Base-by-base conservation (phyloP, 73 alveolate genomes). In the Paraurostyla sp. region DNA sequence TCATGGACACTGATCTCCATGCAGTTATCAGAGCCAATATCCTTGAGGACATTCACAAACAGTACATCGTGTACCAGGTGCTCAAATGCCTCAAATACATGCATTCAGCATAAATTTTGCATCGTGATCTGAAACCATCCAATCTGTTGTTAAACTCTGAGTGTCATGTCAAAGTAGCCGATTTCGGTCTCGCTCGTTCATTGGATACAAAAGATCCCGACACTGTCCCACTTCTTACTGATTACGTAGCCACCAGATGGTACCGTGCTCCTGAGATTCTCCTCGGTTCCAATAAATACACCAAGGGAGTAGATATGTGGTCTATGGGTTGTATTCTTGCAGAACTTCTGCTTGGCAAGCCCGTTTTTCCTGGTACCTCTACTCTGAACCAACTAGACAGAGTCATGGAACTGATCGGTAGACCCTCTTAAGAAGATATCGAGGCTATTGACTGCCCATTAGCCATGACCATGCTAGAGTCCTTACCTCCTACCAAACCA, bases 1-100 rank as follows among this genome's bases (percentile, higher is more conserved):
- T 89, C 90, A 97, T 97, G 99, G 99, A 97, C 73, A 97, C 99
- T 3, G 99, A 97, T 83, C 93, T 97, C 69, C 99, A 98, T 92
- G 99, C 99, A 32, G 99, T 98, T 49, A 98, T 98, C 82, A 92
- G 99, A 51, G 99, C 99, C 22, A 93, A 93, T 80, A 98, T 98
- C 50, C 87, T 98, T 57, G 99, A 96, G 75, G 98, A 95, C 69
- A 93, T 95, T 29, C 99, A 97, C 71, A 94, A 94, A 85, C 93
- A 96, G 89, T 98, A 96, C 88, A 95, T 98, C 51, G 90, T 97
- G 91, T 98, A 98, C 93, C 96, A 98, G 81, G 95, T 97, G 29
- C 84, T 98, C 78, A 98, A 98, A 87, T 95, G 99, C 13, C 87
- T 98, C 51, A 97, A 98, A 91, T 98, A 91, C 91, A 97, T 98